Evolutionary conservation across 306 rosid genomes (phyloP).

Genomic region (Citrullus colocynthis): DNA sequence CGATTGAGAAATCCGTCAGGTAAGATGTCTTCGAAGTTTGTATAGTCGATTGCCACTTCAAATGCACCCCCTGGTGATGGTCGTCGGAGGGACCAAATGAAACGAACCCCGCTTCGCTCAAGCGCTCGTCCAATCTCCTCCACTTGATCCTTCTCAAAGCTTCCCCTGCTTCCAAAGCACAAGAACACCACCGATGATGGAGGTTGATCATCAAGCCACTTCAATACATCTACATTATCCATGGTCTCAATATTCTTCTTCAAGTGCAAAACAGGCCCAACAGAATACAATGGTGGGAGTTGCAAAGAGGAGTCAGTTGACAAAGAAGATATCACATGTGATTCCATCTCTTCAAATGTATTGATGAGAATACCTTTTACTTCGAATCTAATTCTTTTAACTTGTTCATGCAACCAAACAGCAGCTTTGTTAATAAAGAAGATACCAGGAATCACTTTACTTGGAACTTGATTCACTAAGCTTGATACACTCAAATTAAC

Average conservation of each 20-base stretch:
- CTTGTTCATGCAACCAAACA: neutral
- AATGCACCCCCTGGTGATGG: neutral
- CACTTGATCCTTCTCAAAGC: slow-evolving; percentile 8
- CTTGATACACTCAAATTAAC: neutral
- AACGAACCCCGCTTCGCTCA: neutral
- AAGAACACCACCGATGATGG: slow-evolving; percentile 22
- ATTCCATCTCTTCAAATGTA: slow-evolving; percentile 13
- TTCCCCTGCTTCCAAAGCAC: slow-evolving; percentile 24
- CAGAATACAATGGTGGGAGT: slow-evolving; percentile 8
- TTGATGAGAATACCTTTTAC: slow-evolving; percentile 18
- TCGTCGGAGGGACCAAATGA: neutral
- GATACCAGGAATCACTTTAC: neutral
- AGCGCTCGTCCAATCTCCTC: slow-evolving; percentile 17
- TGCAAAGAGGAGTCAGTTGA: neutral
- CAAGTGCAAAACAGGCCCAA: slow-evolving; percentile 23
- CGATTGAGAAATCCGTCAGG: too few species aligned
- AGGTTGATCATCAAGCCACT: slow-evolving; percentile 23
- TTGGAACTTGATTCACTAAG: slow-evolving; percentile 9
- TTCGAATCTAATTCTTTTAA: neutral
- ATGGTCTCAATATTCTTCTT: neutral
- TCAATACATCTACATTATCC: neutral
- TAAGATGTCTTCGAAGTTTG: neutral
- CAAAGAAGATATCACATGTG: neutral
- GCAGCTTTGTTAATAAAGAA: neutral
- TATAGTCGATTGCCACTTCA: neutral